phyloP scores from a whole-genome alignment of 257 asterid genomes.

The Fraxinus pennsylvanica region DNA sequence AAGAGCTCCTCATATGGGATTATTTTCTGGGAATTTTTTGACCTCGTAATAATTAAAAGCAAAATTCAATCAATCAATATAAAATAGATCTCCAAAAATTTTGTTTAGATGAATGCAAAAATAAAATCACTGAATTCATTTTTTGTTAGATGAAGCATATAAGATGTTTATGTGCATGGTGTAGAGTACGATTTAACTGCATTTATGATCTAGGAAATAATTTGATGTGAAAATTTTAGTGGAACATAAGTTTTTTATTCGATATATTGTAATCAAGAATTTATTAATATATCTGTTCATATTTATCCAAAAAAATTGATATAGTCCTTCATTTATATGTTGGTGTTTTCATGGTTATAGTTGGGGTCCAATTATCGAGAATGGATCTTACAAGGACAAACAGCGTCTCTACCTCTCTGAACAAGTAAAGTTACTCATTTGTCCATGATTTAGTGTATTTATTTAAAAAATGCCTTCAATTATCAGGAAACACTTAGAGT shows the following conservation, averaged over 20 bases:
- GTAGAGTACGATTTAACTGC: not conserved
- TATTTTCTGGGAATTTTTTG: not conserved
- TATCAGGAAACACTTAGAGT: not conserved
- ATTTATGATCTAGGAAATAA: not conserved
- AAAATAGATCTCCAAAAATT: not conserved
- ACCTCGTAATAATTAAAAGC: not conserved
- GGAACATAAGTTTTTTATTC: not conserved
- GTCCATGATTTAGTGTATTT: constrained; percentile 6
- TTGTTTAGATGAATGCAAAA: not conserved
- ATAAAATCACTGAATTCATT: not conserved
- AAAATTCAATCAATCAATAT: not conserved
- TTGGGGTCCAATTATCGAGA: constrained; percentile 90
- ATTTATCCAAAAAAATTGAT: not conserved
- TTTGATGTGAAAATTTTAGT: not conserved
- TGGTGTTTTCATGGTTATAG: constrained; percentile 41
- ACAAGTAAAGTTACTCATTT: constrained; percentile 46
- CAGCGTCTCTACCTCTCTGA: constrained; percentile 95
- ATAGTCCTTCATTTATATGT: not conserved
- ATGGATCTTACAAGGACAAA: constrained; percentile 57
- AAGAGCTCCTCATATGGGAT: not conserved
- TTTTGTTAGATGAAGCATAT: too few relatives aligned
- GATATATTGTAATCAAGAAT: not conserved
- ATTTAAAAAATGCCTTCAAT: not conserved
- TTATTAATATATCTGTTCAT: not conserved
- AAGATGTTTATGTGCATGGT: not conserved